Percentiles rank a stretch among this genome's conserved stretches.
Conservation (phyloP, 1,284 basidiomycete genomes). For the Ceratobasidium theobromae region DNA sequence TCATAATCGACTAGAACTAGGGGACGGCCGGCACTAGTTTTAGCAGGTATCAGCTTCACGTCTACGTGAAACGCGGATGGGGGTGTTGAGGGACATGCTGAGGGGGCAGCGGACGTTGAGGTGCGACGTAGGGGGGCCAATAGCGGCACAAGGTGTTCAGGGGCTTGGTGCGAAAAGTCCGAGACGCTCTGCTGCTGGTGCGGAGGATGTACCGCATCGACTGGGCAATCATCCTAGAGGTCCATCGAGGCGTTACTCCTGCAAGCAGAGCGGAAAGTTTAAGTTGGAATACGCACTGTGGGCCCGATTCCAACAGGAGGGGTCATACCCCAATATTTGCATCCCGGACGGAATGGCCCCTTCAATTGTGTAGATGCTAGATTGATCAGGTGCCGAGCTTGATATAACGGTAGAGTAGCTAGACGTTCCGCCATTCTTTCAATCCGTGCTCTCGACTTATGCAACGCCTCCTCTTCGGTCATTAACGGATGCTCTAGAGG, state of each 20-base stretch:
- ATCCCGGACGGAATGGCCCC: conserved; percentile 6
- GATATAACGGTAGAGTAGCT: conserved; percentile 5
- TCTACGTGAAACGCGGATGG: neutral
- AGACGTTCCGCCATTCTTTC: conserved; percentile 2
- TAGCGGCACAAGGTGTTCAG: too few species aligned
- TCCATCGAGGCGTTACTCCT: too few species aligned
- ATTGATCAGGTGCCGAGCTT: conserved; percentile 1
- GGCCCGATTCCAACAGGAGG: neutral
- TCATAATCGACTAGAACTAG: neutral
- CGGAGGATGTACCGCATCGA: too few species aligned
- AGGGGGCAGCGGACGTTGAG: neutral
- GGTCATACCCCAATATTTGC: conserved; percentile 6
- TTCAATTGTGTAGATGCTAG: conserved; percentile 1
- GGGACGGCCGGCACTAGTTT: neutral
- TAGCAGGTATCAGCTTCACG: neutral
- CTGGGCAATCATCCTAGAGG: too few species aligned
- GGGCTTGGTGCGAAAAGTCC: too few species aligned
- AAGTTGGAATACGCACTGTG: neutral
- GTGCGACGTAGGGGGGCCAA: neutral
- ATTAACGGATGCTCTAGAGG: neutral
- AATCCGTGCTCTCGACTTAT: conserved; percentile 4
- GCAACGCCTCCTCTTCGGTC: conserved; percentile 2
- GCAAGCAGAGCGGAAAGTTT: too few species aligned
- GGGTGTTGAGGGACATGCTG: neutral
- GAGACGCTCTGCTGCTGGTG: too few species aligned